Evolutionary conservation across 2,329 filamentous ascomycete genomes (phyloP).

Genomic region (Phialophora expanda): DNA sequence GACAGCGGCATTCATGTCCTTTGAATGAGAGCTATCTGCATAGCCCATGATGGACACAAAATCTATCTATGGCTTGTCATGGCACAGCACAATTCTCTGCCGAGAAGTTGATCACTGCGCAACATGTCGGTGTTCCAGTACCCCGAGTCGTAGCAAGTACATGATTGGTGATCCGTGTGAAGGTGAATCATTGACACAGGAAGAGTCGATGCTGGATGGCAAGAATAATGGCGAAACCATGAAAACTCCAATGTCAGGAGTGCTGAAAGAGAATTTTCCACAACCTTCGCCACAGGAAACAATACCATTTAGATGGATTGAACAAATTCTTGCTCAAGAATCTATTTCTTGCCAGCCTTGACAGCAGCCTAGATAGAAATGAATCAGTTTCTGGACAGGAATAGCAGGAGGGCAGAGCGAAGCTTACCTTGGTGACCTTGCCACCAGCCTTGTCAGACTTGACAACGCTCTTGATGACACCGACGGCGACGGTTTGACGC

Average conservation of each 20-base stretch:
- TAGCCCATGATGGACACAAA: constrained; percentile 25
- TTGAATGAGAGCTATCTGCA: constrained; percentile 22
- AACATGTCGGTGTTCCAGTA: constrained; percentile 20
- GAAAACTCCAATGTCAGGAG: constrained; percentile 24
- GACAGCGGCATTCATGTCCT: constrained; percentile 23
- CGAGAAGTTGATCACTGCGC: constrained; percentile 8
- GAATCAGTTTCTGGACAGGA: neutral
- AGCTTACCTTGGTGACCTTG: constrained; percentile 60
- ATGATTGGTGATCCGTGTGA: constrained; percentile 9
- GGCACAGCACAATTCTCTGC: constrained; percentile 16
- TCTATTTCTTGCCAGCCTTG: constrained; percentile 40
- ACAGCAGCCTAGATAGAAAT: constrained; percentile 23
- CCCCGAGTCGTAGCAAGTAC: constrained; percentile 24
- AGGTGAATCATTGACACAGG: constrained; percentile 17
- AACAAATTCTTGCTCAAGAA: constrained; percentile 20
- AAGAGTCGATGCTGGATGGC: constrained; percentile 14
- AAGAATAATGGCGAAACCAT: constrained; percentile 26
- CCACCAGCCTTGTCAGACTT: constrained; percentile 55
- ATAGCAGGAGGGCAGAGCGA: neutral
- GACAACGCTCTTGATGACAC: constrained; percentile 72
- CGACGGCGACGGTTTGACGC: constrained; percentile 54
- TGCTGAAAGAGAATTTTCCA: constrained; percentile 27
- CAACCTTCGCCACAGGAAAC: constrained; percentile 24
- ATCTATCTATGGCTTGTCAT: constrained; percentile 26
- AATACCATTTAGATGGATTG: constrained; percentile 24